A percentile compares a stretch with the other conserved stretches of the same genome.
phyloP scores from a whole-genome alignment of 441 rosid species.

The Melastoma candidum region DNA sequence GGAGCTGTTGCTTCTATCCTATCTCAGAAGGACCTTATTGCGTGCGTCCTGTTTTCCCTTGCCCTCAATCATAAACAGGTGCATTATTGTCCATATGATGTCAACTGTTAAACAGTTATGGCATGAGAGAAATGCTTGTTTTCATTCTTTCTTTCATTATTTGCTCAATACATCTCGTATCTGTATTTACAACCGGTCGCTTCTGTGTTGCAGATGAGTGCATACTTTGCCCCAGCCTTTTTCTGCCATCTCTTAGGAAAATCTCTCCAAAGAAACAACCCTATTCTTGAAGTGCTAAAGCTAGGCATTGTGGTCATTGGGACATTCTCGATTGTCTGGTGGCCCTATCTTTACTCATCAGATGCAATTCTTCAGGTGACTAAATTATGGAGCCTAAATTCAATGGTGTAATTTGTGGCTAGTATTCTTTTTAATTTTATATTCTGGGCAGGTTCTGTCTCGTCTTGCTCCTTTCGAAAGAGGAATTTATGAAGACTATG shows the following conservation, averaged over 20 bases:
- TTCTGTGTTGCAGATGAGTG: conserved; percentile 62
- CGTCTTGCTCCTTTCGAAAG: conserved; percentile 90
- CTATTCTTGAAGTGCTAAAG: conserved; percentile 54
- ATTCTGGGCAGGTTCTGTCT: conserved; percentile 51
- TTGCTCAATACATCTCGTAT: no score
- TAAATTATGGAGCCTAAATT: not conserved
- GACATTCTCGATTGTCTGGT: conserved; percentile 77
- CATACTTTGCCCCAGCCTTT: conserved; percentile 88
- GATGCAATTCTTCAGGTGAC: conserved; percentile 60
- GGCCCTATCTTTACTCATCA: conserved; percentile 67
- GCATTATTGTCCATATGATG: not conserved
- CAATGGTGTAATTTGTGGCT: not conserved
- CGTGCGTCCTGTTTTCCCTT: conserved; percentile 58
- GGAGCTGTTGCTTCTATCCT: conserved; percentile 76
- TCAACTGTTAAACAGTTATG: no score
- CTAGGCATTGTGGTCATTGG: conserved; percentile 56
- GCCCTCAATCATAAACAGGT: conserved; percentile 98
- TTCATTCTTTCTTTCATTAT: not conserved
- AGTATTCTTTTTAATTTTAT: conserved; percentile 5
- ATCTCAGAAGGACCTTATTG: conserved; percentile 50
- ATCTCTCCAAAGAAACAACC: conserved; percentile 56
- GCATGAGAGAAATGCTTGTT: not conserved
- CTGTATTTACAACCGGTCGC: not conserved
- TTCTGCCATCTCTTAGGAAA: conserved; percentile 82
- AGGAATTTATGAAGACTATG: conserved; percentile 95